phyloP scores from a whole-genome alignment of 768 basidiomycete genomes.

The Psilocybe sp. region DNA sequence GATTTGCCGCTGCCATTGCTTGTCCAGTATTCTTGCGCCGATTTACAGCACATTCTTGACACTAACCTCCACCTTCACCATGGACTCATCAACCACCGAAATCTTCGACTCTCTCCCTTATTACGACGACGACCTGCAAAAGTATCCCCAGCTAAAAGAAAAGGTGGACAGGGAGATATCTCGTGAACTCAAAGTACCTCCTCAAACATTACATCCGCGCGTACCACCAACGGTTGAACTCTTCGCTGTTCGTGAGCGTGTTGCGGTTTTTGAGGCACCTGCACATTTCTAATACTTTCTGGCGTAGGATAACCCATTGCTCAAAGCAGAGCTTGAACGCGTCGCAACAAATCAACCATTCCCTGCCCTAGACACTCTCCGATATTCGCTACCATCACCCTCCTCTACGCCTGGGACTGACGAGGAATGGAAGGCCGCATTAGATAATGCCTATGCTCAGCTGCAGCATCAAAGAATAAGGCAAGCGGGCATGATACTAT shows the following conservation, averaged over 20 bases:
- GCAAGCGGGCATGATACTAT: constrained; percentile 34
- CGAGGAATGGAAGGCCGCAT: constrained; percentile 71
- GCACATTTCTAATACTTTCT: not conserved
- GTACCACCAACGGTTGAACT: constrained; percentile 65
- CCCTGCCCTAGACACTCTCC: constrained; percentile 63
- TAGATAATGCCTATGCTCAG: constrained; percentile 78
- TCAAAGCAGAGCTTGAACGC: constrained; percentile 72
- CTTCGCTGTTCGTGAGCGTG: constrained; percentile 63
- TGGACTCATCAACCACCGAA: constrained; percentile 22
- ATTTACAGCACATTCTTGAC: not conserved
- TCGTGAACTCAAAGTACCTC: constrained; percentile 51
- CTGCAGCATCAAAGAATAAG: constrained; percentile 82
- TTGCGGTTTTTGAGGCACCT: constrained; percentile 1
- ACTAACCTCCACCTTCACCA: constrained; percentile 6
- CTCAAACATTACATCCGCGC: constrained; percentile 64
- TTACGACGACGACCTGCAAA: constrained; percentile 90
- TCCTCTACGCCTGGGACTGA: constrained; percentile 59
- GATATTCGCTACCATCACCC: constrained; percentile 76
- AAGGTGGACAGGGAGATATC: constrained; percentile 78
- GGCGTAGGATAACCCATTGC: constrained; percentile 59
- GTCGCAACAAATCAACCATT: constrained; percentile 68
- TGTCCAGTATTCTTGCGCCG: constrained; percentile 4
- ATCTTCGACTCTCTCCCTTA: constrained; percentile 90
- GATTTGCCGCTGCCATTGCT: constrained; percentile 29
- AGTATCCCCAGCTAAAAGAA: constrained; percentile 64